phyloP scores from a whole-genome alignment of 1,284 basidiomycete genomes.

The Ceratobasidium sp. region DNA sequence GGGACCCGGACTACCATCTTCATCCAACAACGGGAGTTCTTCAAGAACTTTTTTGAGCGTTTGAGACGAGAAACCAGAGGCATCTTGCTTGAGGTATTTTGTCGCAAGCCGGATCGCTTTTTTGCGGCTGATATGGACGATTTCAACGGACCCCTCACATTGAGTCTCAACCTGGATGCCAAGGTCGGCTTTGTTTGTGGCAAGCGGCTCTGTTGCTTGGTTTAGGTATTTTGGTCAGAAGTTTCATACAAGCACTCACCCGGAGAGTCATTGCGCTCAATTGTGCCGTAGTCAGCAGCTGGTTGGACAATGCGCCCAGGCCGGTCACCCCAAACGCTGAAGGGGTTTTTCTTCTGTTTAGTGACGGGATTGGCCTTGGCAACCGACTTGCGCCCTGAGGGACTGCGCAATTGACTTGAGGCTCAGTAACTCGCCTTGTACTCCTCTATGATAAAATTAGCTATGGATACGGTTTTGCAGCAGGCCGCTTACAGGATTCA shows the following conservation, averaged over 20 bases:
- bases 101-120: not conserved
- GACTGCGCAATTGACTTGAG: not conserved
- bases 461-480: too few relatives aligned
- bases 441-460: too few relatives aligned
- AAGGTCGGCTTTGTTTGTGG: not conserved
- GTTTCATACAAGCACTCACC: not conserved
- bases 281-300: not conserved
- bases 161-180: not conserved
- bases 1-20: not conserved
- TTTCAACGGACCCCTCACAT: not conserved
- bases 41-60: not conserved
- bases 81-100: not conserved
- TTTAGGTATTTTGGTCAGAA: not conserved
- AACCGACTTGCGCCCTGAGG: not conserved
- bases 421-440: too few relatives aligned
- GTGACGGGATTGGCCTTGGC: not conserved
- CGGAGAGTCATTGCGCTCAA: not conserved
- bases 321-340: not conserved
- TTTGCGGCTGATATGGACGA: not conserved
- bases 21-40: not conserved
- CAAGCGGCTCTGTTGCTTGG: slow-evolving; percentile 7
- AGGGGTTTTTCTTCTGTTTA: not conserved
- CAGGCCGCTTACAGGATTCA: too few relatives aligned
- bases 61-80: not conserved
- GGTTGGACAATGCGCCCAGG: slow-evolving; percentile 18